phyloP scores from a whole-genome alignment of 805 yeast genomes.

The Metahyphopichia silvanorum region DNA sequence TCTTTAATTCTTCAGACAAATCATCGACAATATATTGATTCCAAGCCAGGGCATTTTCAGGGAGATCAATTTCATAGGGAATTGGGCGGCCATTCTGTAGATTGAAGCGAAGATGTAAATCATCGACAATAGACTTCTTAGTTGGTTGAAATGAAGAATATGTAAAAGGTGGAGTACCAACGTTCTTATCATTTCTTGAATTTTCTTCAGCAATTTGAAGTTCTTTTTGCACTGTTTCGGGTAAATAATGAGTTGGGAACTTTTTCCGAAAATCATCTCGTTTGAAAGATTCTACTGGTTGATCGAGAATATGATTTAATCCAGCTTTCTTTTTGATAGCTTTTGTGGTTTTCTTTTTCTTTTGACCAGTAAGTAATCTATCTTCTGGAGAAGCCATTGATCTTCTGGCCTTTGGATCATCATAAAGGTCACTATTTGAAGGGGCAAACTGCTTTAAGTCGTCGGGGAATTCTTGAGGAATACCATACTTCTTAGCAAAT shows the following conservation, averaged over 20 bases:
- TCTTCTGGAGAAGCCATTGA: not conserved
- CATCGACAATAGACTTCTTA: conserved; percentile 26
- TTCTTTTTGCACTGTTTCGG: conserved; percentile 17
- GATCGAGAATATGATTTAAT: conserved; percentile 4
- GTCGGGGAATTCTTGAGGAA: conserved; percentile 57
- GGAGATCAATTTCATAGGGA: conserved; percentile 16
- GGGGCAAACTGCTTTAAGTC: conserved; percentile 43
- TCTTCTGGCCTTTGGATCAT: conserved; percentile 9
- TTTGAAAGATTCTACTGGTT: conserved; percentile 2
- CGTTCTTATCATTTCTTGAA: conserved; percentile 3
- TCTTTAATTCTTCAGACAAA: not conserved
- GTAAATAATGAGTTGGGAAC: conserved; percentile 32
- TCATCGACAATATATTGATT: conserved; percentile 12
- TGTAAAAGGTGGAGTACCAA: not conserved
- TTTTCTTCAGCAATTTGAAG: conserved; percentile 8
- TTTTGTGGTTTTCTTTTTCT: conserved; percentile 1
- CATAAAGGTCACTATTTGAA: conserved; percentile 26
- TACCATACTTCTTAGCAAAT: conserved; percentile 67
- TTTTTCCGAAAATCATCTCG: conserved; percentile 9
- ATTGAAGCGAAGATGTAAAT: conserved; percentile 27
- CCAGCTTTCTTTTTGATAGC: conserved; percentile 3
- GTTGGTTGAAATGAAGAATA: conserved; percentile 21
- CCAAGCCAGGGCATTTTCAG: conserved; percentile 22
- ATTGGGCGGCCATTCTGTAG: conserved; percentile 26
- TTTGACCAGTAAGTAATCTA: not conserved